Evolutionary conservation across 345 rosid genomes (phyloP), one percentile per base, ranked within the genome.

Genomic region (Eucalyptus polyanthemos): DNA sequence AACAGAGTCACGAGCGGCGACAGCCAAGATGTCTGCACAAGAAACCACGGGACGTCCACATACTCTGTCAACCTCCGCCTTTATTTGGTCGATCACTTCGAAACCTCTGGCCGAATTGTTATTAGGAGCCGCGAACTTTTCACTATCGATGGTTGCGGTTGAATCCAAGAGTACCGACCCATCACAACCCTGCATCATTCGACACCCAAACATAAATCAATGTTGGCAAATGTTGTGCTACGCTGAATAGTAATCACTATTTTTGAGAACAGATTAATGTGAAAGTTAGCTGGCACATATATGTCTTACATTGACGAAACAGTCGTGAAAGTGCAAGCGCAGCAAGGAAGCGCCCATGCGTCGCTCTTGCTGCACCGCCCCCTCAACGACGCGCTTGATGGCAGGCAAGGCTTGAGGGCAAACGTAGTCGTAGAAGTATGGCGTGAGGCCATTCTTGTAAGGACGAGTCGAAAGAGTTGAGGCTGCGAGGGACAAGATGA

Each of bases 261-360:
- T 27, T 65, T 65, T 29, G 1, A 65, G 37, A 29, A 65, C 37
- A 25, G 9, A 37, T 87, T 40, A 37, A 37, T 8, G 47, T 40
- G 7, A 19, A 56, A 40, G 7, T 6, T 76, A 21, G 83, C 21
- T 15, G 50, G 58, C 45, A 13, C 34, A n/a, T 12, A 10, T 50
- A 37, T n/a, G 11, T 11, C 37, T 44, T 94, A 95, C 95, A 31
- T 94, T 90, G 42, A 95, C 95, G 56, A 94, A 95, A 86, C 96
- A 95, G 62, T 95, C 95, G 37, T 95, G 95, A 91, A 95, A 95
- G 89, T 95, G 95, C 51, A 95, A 93, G 80, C 95, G 95, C 87
- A 95, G 93, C 80, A 95, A 89, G 86, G 94, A 93, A 88, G 93
- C 95, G 40, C 92, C 93, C 91, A 93, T 93, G 89, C 95, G 94